Evolutionary conservation across 371 early-diverging fungal species (phyloP), one percentile per base, ranked within the genome.

Genomic region (Zopfochytrium polystomum): DNA sequence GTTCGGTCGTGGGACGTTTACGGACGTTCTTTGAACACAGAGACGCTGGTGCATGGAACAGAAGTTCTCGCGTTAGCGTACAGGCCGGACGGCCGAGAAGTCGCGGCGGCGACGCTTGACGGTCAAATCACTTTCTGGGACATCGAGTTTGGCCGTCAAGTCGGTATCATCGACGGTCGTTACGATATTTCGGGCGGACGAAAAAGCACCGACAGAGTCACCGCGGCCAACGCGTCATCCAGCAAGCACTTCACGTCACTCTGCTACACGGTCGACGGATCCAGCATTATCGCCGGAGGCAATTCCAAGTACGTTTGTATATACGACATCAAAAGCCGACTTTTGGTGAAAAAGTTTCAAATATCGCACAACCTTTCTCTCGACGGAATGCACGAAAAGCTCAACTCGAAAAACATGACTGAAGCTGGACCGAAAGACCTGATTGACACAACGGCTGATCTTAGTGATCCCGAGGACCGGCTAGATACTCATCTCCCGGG

Each of bases 91-190:
- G 92, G 94, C 20, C 83, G 87, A 72, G 85, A 93, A 65, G 71
- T 97, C 27, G 89, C 90, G 26, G 82, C 89, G 0, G 74, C 94
- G 7, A 95, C 96, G 3, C 74, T 98, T 50, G 93, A 96, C 70
- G 99, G 99, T 2, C 84, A 90, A 54, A 81, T 98, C 35, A 76
- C 86, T 31, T 90, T 96, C 70, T 98, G 99, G 99, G 86, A 96
- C 63, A 56, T 75, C 1, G 65, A 58, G 22, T 32, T 63, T 22
- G 72, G 66, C 15, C 83, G 82, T 29, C 87, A 87, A 50, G 75
- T 84, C 0, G 83, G 82, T 2, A 77, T 81, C 7, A 88, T 97
- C 56, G 97, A 97, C 60, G 97, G 93, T 3, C 86, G 94, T 30
- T 85, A 88, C 48, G 97, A 98, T 71, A 90, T 98, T 45, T 80